Conservation (phyloP, 345 rosid genomes). For the Ailanthus altissimus region DNA sequence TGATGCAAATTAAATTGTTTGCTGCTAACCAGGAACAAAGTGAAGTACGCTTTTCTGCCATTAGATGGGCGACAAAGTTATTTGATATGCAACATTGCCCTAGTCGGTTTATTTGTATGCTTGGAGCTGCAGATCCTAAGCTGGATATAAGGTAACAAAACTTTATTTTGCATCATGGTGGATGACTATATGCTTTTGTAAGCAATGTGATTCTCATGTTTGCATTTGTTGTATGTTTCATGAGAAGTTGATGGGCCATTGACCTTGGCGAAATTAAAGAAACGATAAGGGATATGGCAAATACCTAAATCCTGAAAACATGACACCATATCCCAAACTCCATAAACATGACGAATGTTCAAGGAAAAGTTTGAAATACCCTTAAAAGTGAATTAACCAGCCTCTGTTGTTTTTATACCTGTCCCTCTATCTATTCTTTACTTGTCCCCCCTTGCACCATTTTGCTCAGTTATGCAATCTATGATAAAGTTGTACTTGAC, state of each 20-base stretch:
- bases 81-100: conserved; percentile 86
- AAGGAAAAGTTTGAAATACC: too few relatives aligned
- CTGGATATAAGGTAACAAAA: conserved; percentile 81
- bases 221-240: background rate
- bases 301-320: too few relatives aligned
- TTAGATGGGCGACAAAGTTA: conserved; percentile 87
- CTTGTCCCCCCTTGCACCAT: too few relatives aligned
- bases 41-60: conserved; percentile 92
- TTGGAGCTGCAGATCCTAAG: conserved; percentile 79
- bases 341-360: too few relatives aligned
- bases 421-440: too few relatives aligned
- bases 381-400: too few relatives aligned
- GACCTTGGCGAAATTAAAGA: too few relatives aligned
- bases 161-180: conserved; percentile 15
- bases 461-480: too few relatives aligned
- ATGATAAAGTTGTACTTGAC: too few relatives aligned
- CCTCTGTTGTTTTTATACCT: too few relatives aligned
- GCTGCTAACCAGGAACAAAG: conserved; percentile 67
- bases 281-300: too few relatives aligned
- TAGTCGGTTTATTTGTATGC: conserved; percentile 90
- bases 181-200: background rate
- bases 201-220: background rate
- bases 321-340: too few relatives aligned
- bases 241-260: background rate
- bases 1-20: conserved; percentile 18